A percentile compares a stretch with the other conserved stretches of the same genome.
Evolutionary conservation across 179 eudicot genomes (phyloP).

Genomic region (Silene coronaria): DNA sequence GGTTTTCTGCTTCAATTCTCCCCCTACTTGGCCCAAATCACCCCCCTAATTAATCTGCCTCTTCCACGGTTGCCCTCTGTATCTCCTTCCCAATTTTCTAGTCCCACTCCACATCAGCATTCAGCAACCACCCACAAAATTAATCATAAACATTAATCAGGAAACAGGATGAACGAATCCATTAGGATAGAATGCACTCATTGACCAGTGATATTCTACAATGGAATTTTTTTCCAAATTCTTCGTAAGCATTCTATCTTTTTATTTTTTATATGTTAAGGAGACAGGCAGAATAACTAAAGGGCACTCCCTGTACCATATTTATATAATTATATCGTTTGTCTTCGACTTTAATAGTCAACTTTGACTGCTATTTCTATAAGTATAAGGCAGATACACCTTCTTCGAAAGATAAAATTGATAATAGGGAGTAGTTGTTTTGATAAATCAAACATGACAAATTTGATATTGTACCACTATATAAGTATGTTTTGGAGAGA

Average conservation of each 20-base stretch:
- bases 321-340: background rate
- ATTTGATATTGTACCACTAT: background rate
- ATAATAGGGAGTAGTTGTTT: too few relatives aligned
- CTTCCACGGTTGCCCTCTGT: background rate
- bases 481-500: background rate
- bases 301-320: background rate
- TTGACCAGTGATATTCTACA: too few relatives aligned
- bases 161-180: background rate
- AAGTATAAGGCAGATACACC: background rate
- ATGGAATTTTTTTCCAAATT: too few relatives aligned
- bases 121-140: background rate
- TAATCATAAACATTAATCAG: background rate
- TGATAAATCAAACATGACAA: background rate
- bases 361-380: background rate
- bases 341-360: background rate
- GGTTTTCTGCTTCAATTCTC: too few relatives aligned
- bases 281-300: background rate
- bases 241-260: background rate
- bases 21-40: too few relatives aligned
- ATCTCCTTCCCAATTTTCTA: background rate
- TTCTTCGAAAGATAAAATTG: background rate
- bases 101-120: background rate
- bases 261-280: background rate
- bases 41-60: background rate
- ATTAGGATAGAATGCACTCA: too few relatives aligned